These are phyloP conservation scores for Monilinia polystroma DNA, from an alignment of 2,329 filamentous ascomycete genomes.

Conservation along the genomic window DNA sequence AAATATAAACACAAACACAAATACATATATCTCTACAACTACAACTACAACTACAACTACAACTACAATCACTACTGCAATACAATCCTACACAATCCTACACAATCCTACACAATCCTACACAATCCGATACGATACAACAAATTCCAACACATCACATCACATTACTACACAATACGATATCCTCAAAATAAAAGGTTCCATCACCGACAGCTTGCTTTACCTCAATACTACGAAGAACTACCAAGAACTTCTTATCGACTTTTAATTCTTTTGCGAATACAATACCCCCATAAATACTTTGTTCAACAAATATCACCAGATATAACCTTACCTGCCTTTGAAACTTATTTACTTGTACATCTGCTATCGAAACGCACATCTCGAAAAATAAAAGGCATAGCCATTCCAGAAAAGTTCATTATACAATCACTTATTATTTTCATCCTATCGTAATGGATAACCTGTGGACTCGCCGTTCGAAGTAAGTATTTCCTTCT, in stretches of 20 bases:
- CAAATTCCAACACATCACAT: neutral
- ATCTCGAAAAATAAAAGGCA: conserved; percentile 21
- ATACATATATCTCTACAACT: too few relatives aligned
- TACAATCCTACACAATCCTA: neutral
- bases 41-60: too few relatives aligned
- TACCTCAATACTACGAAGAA: neutral
- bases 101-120: too few relatives aligned
- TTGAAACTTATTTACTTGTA: neutral
- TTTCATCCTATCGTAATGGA: conserved; percentile 36
- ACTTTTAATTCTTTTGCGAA: too few relatives aligned
- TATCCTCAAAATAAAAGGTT: neutral
- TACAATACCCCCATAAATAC: neutral
- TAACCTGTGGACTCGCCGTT: conserved; percentile 72
- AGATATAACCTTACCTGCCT: neutral
- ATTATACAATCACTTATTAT: conserved; percentile 18
- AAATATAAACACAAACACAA: too few relatives aligned
- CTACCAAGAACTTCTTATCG: neutral
- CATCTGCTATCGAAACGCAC: conserved; percentile 11
- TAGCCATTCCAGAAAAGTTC: conserved; percentile 25
- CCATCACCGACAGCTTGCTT: neutral
- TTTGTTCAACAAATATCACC: conserved; percentile 10
- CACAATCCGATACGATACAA: neutral
- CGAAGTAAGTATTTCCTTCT: conserved; percentile 58
- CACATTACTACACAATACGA: neutral
- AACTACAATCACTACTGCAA: too few relatives aligned